Conservation (phyloP, 2,329 filamentous ascomycete genomes). For the Hymenoscyphus occultus region DNA sequence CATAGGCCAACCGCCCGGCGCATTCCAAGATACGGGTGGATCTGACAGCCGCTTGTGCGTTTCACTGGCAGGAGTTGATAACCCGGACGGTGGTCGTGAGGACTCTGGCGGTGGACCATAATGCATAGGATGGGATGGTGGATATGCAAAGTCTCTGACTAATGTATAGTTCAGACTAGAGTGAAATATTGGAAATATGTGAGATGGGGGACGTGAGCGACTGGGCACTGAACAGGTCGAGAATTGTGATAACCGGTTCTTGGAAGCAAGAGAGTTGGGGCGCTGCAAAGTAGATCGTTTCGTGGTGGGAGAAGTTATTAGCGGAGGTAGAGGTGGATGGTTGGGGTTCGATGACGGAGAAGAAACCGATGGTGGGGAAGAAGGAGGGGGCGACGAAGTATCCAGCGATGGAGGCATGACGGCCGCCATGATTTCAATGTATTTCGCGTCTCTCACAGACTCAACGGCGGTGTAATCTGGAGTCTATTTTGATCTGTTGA, state of each 20-base stretch:
- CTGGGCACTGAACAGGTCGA: constrained; percentile 65
- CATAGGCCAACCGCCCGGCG: constrained; percentile 34
- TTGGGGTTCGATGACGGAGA: constrained; percentile 47
- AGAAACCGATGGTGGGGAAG: constrained; percentile 44
- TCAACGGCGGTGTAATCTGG: not conserved
- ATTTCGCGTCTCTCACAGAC: constrained; percentile 4
- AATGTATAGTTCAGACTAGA: constrained; percentile 85
- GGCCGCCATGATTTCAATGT: constrained; percentile 37
- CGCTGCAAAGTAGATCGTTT: constrained; percentile 60
- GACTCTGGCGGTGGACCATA: constrained; percentile 85
- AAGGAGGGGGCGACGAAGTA: constrained; percentile 46
- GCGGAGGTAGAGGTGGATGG: constrained; percentile 52
- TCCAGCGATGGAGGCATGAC: constrained; percentile 53
- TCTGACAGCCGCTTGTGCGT: constrained; percentile 75
- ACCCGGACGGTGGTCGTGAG: constrained; percentile 66
- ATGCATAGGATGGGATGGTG: constrained; percentile 77
- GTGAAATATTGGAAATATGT: constrained; percentile 77
- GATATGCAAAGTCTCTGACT: constrained; percentile 95
- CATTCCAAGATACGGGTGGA: constrained; percentile 71
- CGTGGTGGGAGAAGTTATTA: constrained; percentile 52
- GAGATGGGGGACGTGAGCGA: constrained; percentile 76
- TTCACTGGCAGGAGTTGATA: constrained; percentile 84
- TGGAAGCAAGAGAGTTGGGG: constrained; percentile 74
- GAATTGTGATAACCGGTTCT: constrained; percentile 80
- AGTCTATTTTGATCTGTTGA: constrained; percentile 5